Evolutionary conservation across 1,139 yeast genomes (phyloP), one percentile per base, ranked within the genome.

Genomic region (Taphrina sp.): DNA sequence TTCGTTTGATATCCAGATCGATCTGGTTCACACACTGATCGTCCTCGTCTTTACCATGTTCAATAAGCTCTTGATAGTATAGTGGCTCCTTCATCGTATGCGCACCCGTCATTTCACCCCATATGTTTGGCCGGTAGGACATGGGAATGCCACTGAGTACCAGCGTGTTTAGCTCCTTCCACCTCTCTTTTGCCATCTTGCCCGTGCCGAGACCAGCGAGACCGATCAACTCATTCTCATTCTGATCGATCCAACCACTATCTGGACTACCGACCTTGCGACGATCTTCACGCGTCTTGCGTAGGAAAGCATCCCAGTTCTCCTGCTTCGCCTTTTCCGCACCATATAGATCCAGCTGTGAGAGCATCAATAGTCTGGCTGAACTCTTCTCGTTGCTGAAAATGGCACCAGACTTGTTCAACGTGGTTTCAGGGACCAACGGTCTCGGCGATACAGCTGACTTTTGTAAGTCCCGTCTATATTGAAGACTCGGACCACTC

Each of bases 71-170:
- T 46, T 74, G 75, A 62, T 76, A 80, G 49, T 77, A 78, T 0
- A 82, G 81, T 3, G 82, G 80, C 2, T 74, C 74, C 53, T 70
- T 70, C 3, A 76, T 61, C 52, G 70, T 69, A 58, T 72, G 71
- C 0, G 82, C 80, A 0, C 83, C 83, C 1, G 78, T 74, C 28
- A 81, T 70, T 60, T 80, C 82, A 16, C 75, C 67, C 85, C 84
- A 80, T 17, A 80, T 69, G 43, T 70, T 68, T 26, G 78, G 70
- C 7, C 83, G 68, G 58, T 76, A 73, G 17, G 73, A 74, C 41
- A 74, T 68, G 0, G 83, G 81, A 0, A 80, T 73, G 0, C 85
- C 76, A 26, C 71, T 69, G 28, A 68, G 66, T 1, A 77, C 74
- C 28, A 79, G 68, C 12, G 65, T 68, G 1, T 66, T 67, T 28